These are phyloP conservation scores for Neostapfia colusana DNA, from an alignment of 176 grass and related monocot genomes.

Conservation along the genomic window DNA sequence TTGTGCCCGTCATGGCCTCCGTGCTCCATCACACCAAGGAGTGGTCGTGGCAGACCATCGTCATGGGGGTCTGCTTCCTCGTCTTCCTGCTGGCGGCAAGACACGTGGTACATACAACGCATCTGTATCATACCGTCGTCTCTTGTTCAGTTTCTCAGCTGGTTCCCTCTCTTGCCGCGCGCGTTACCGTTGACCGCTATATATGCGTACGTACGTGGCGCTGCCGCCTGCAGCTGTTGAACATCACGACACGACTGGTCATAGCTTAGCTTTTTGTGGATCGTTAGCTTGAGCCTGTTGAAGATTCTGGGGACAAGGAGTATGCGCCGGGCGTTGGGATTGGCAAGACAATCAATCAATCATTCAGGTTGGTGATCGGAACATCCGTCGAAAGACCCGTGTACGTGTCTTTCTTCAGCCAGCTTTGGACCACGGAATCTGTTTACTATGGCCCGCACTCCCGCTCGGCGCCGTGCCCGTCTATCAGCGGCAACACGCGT, in stretches of 20 bases:
- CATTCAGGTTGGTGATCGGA: not conserved
- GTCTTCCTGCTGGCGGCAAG: slow-evolving; percentile 61
- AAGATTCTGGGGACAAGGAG: not conserved
- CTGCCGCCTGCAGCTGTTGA: not conserved
- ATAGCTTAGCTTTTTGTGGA: too few relatives aligned
- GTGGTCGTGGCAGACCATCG: slow-evolving; percentile 94
- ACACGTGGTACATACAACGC: slow-evolving; percentile 56
- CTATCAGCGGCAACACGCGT: not conserved
- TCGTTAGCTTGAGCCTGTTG: too few relatives aligned
- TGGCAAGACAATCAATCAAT: not conserved
- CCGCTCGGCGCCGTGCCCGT: not conserved
- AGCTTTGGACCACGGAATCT: slow-evolving; percentile 23
- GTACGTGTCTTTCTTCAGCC: not conserved
- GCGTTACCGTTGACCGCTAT: not conserved
- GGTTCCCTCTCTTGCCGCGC: not conserved
- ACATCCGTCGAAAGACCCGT: slow-evolving; percentile 14
- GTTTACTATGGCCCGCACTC: not conserved
- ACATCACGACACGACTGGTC: not conserved
- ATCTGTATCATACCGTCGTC: not conserved
- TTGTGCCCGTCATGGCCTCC: slow-evolving; percentile 87
- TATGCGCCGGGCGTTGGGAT: not conserved
- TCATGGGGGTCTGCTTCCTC: slow-evolving; percentile 81
- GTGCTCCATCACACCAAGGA: slow-evolving; percentile 69
- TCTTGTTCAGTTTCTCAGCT: not conserved
- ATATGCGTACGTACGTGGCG: not conserved